These are phyloP conservation scores for Glycine tomentella DNA, from an alignment of 306 rosid genomes.

Conservation along the genomic window DNA sequence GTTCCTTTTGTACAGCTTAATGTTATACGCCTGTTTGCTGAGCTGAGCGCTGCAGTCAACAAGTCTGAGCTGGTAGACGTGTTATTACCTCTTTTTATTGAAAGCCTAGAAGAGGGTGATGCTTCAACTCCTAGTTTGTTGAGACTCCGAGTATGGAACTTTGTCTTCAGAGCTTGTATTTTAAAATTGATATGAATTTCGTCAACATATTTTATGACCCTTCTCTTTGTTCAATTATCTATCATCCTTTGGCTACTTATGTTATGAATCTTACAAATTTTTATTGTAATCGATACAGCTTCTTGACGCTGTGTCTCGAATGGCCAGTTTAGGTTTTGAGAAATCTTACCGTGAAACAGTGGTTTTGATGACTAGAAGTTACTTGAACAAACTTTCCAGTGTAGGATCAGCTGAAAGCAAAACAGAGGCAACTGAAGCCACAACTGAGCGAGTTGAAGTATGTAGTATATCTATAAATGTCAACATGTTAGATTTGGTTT, in stretches of 20 bases:
- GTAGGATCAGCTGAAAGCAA: conserved; percentile 92
- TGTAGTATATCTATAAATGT: conserved; percentile 47
- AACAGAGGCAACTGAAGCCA: conserved; percentile 90
- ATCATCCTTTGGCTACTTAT: conserved; percentile 30
- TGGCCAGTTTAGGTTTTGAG: conserved; percentile 99
- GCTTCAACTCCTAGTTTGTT: conserved; percentile 94
- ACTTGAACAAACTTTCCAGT: conserved; percentile 83
- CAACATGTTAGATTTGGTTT: conserved; percentile 51
- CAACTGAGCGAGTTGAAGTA: conserved; percentile 96
- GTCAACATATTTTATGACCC: conserved; percentile 29
- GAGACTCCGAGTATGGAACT: conserved; percentile 88
- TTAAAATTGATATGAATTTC: conserved; percentile 35
- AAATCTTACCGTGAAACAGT: conserved; percentile 98
- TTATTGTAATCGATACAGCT: conserved; percentile 65
- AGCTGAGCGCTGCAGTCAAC: conserved; percentile 76
- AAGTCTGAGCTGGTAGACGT: conserved; percentile 86
- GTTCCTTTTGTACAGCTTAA: conserved; percentile 89
- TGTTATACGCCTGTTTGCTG: conserved; percentile 84
- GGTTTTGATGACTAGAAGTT: conserved; percentile 97
- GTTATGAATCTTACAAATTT: conserved; percentile 37
- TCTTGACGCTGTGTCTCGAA: conserved; percentile 93
- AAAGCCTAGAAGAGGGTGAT: conserved; percentile 98
- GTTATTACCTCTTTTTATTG: conserved; percentile 93
- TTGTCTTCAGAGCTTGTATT: conserved; percentile 53
- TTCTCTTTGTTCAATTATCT: conserved; percentile 34